Evolutionary conservation across 1,284 basidiomycete genomes (phyloP).

Genomic region (Trichosporon sp.): DNA sequence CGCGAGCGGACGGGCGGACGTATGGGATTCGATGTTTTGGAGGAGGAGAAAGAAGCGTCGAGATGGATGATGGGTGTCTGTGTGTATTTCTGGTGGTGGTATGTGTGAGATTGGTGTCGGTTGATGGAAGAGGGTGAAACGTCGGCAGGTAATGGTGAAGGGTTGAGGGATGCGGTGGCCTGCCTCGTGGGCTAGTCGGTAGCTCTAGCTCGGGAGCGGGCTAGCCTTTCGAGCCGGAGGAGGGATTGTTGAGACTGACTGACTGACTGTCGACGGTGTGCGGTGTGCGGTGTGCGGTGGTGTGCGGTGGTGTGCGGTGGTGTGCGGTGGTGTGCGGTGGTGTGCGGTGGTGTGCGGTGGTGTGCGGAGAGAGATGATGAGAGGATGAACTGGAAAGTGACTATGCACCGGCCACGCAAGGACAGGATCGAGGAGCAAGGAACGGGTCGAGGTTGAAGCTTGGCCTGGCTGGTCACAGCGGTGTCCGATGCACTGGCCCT

Average conservation of each 20-base stretch:
- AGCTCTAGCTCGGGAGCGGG: not conserved
- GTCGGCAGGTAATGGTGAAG: not conserved
- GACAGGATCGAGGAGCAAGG: not conserved
- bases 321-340: too few species aligned
- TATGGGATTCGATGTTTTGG: not conserved
- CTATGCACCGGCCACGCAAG: not conserved
- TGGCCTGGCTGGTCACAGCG: not conserved
- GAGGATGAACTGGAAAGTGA: not conserved
- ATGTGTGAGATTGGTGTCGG: slow-evolving; percentile 7
- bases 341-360: too few species aligned
- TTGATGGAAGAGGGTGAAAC: slow-evolving; percentile 11
- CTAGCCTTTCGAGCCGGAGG: not conserved
- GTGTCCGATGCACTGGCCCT: not conserved
- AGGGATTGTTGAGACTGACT: too few species aligned
- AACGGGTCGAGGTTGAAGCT: slow-evolving; percentile 7
- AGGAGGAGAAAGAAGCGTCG: not conserved
- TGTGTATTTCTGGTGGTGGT: slow-evolving; percentile 6
- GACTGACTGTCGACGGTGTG: too few species aligned
- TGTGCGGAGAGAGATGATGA: not conserved
- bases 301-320: too few species aligned
- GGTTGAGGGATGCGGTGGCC: not conserved
- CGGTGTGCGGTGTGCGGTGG: too few species aligned
- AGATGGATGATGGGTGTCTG: slow-evolving; percentile 13
- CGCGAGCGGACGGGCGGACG: slow-evolving; percentile 1
- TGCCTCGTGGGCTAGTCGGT: not conserved